Base-by-base conservation (phyloP, 2,329 filamentous ascomycete species). In the Diaporthe sp. region DNA sequence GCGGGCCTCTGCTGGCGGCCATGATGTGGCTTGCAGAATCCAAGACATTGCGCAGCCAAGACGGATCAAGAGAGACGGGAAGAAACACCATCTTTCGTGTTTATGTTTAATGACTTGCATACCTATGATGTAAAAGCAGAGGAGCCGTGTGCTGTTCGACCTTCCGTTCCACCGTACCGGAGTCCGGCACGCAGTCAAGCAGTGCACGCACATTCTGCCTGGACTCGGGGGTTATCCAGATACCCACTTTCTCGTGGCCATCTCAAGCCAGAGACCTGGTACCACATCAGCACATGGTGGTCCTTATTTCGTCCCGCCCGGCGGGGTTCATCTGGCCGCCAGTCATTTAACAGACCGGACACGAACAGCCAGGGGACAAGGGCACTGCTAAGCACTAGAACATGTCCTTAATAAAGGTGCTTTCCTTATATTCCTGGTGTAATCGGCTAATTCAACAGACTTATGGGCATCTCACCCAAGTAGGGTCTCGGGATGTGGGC, bases 171-270 rank as follows among this genome's bases (percentile, higher is more conserved):
- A 37, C 63, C 22, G 63, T 32, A 19, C 17, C 44, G 30, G 61
- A 37, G 44, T 32, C 47, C 47, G 32, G 63, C 32, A 39, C 15
- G 8, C 61, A 27, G 44, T 51, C 22, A 27, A 17, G 7, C 30
- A 39, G 32, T 53, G 47, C 59, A 32, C 39, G 58, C 37, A 22
- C 58, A 22, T 39, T 39, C 22, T 55, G 39, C 15, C 58, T 63
- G 25, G 59, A 22, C 37, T 65, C 27, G 59, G 59, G 56, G 42
- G 30, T 32, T 50, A 35, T 25, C 35, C 7, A 44, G 17, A 32
- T 65, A 50, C 44, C 61, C 61, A 66, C 61, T 66, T 37, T 66
- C n/a, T 15, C 30, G 44, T 66, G 37, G 30, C 61, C 61, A 66
- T 51, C 30, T 66, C 27, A 44, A 35, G 61, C 61, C 42, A 50